Conservation (phyloP, 2,329 filamentous ascomycete species). For the Massarina eburnea region DNA sequence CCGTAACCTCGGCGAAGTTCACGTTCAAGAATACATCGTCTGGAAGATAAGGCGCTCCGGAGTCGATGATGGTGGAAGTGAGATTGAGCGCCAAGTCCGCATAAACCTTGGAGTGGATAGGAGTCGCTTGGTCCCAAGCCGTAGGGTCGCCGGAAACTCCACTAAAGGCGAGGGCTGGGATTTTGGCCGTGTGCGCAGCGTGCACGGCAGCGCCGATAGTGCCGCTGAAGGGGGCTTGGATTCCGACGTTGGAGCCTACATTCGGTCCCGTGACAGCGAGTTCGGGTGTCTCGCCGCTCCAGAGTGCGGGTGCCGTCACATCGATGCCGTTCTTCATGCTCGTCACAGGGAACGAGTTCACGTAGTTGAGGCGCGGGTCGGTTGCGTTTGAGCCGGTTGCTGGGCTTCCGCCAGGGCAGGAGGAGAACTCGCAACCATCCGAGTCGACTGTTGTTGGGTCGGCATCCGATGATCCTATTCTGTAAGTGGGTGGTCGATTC, state of each 20-base stretch:
- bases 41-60: slow-evolving; percentile 66
- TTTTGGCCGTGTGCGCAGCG: slow-evolving; percentile 55
- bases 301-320: slow-evolving; percentile 56
- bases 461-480: slow-evolving; percentile 55
- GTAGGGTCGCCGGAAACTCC: slow-evolving; percentile 55
- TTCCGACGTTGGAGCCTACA: slow-evolving; percentile 60
- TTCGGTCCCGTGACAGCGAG: slow-evolving; percentile 69
- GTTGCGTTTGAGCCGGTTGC: slow-evolving; percentile 60
- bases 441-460: slow-evolving; percentile 52
- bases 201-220: slow-evolving; percentile 67
- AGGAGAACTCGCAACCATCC: slow-evolving; percentile 61
- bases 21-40: slow-evolving; percentile 65
- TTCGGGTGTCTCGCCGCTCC: slow-evolving; percentile 56
- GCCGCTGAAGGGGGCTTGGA: slow-evolving; percentile 62
- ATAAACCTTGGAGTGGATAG: slow-evolving; percentile 61
- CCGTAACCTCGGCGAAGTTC: slow-evolving; percentile 62
- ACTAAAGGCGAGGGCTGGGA: slow-evolving; percentile 70
- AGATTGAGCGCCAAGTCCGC: slow-evolving; percentile 63
- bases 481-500: slow-evolving; percentile 7
- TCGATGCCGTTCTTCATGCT: slow-evolving; percentile 65
- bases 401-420: slow-evolving; percentile 60
- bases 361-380: slow-evolving; percentile 66
- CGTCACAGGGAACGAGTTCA: slow-evolving; percentile 70
- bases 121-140: slow-evolving; percentile 55
- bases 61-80: slow-evolving; percentile 56